Conservation (phyloP, 2,329 filamentous ascomycete genomes). For the Cryoendolithus antarcticus region DNA sequence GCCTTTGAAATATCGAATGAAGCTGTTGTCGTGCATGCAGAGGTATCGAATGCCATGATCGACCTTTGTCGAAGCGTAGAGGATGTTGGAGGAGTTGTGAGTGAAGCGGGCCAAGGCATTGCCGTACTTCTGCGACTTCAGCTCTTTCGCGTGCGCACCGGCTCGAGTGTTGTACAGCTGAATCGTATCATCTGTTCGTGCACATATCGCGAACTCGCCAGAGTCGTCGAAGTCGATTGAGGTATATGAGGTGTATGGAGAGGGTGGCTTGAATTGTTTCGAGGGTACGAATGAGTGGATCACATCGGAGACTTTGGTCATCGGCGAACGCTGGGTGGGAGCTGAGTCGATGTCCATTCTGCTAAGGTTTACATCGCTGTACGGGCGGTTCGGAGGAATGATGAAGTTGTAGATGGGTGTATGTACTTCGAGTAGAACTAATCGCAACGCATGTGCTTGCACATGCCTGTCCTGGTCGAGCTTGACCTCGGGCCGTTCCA, state of each 20-base stretch:
- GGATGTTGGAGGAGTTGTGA: conserved; percentile 77
- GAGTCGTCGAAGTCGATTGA: conserved; percentile 95
- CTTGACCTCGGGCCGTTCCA: no score
- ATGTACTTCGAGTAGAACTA: no score
- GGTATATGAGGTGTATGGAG: conserved; percentile 60
- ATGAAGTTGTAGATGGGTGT: no score
- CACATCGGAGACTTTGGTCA: conserved; percentile 59
- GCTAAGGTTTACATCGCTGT: not conserved
- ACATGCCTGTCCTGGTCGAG: no score
- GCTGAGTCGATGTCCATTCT: conserved; percentile 13
- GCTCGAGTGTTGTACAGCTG: conserved; percentile 92
- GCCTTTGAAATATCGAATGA: conserved; percentile 90
- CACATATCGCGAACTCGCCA: conserved; percentile 81
- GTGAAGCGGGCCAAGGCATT: conserved; percentile 90
- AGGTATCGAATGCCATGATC: conserved; percentile 82
- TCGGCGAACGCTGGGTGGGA: conserved; percentile 13
- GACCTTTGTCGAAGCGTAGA: conserved; percentile 92
- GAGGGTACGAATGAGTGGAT: conserved; percentile 67
- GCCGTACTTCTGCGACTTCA: conserved; percentile 94
- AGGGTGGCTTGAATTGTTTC: conserved; percentile 34
- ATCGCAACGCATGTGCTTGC: no score
- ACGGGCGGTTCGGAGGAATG: no score
- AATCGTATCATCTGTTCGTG: conserved; percentile 86
- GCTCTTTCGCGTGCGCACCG: conserved; percentile 74
- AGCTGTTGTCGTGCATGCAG: conserved; percentile 88